Percentiles rank a stretch among this genome's conserved stretches.
Evolutionary conservation across 2,329 filamentous ascomycete genomes (phyloP).

Genomic region (Ascosphaera apis): DNA sequence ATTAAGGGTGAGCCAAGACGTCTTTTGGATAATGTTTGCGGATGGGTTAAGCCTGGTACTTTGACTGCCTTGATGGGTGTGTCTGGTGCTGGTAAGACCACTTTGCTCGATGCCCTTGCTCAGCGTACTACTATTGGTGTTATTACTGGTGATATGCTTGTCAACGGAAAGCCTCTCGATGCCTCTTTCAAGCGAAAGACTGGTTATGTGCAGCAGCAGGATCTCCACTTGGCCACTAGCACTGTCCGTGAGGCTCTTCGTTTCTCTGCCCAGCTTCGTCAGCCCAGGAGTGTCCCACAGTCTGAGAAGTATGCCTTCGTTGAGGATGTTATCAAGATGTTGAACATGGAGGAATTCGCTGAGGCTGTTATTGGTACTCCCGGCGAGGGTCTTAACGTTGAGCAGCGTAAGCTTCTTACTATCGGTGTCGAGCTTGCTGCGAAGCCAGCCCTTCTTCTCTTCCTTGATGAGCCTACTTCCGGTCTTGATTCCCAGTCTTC

Average conservation of each 20-base stretch:
- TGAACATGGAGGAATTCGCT: slow-evolving; percentile 73
- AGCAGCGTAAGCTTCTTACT: slow-evolving; percentile 50
- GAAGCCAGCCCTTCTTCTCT: slow-evolving; percentile 65
- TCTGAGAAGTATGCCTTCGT: slow-evolving; percentile 66
- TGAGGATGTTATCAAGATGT: slow-evolving; percentile 63
- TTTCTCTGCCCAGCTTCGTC: slow-evolving; percentile 66
- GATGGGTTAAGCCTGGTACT: slow-evolving; percentile 32
- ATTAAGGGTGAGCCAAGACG: slow-evolving; percentile 28
- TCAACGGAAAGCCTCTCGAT: slow-evolving; percentile 35
- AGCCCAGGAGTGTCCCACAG: slow-evolving; percentile 46
- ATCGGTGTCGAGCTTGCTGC: slow-evolving; percentile 86
- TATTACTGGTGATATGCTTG: slow-evolving; percentile 42
- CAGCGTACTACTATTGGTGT: slow-evolving; percentile 37
- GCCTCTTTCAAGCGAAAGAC: slow-evolving; percentile 40
- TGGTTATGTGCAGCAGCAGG: slow-evolving; percentile 45
- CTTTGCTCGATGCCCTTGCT: slow-evolving; percentile 33
- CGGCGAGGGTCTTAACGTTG: slow-evolving; percentile 45
- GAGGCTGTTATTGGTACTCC: slow-evolving; percentile 74
- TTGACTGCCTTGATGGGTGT: slow-evolving; percentile 38
- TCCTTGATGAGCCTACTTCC: slow-evolving; percentile 81
- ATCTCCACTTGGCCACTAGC: slow-evolving; percentile 58
- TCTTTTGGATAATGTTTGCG: slow-evolving; percentile 31
- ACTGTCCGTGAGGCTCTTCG: slow-evolving; percentile 72
- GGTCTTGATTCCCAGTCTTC: slow-evolving; percentile 79
- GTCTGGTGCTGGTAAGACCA: slow-evolving; percentile 39